These are phyloP conservation scores for Penicillium paxilli DNA, from an alignment of 495 filamentous ascomycete genomes.

Conservation along the genomic window DNA sequence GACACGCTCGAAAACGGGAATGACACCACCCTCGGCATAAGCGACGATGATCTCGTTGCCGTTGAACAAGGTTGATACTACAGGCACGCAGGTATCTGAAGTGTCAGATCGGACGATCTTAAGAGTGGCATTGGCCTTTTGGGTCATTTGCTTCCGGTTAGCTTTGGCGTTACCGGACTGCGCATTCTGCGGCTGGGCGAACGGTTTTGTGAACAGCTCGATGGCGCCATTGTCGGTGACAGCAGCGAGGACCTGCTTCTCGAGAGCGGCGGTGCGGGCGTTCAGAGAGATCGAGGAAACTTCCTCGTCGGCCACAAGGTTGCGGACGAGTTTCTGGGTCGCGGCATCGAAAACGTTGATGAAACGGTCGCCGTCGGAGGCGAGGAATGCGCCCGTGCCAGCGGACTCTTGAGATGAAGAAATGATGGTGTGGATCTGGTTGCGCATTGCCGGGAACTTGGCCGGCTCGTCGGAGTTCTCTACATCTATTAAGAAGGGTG, in stretches of 20 bases:
- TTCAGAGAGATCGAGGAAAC: slow-evolving; percentile 41
- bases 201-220: slow-evolving; percentile 58
- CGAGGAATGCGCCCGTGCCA: slow-evolving; percentile 38
- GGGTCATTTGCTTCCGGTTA: slow-evolving; percentile 49
- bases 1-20: slow-evolving; percentile 55
- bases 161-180: slow-evolving; percentile 42
- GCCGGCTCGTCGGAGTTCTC: slow-evolving; percentile 41
- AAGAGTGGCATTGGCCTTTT: slow-evolving; percentile 50
- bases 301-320: slow-evolving; percentile 54
- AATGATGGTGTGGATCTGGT: slow-evolving; percentile 52
- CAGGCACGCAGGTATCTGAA: slow-evolving; percentile 38
- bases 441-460: slow-evolving; percentile 54
- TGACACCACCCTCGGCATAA: slow-evolving; percentile 57
- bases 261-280: slow-evolving; percentile 16
- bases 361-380: slow-evolving; percentile 55
- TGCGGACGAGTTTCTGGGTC: slow-evolving; percentile 45
- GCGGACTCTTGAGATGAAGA: slow-evolving; percentile 37
- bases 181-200: slow-evolving; percentile 35
- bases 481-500: slow-evolving; percentile 50
- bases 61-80: slow-evolving; percentile 50
- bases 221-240: slow-evolving; percentile 56
- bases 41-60: slow-evolving; percentile 49
- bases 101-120: slow-evolving; percentile 51
- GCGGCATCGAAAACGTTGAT: slow-evolving; percentile 55
- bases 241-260: slow-evolving; percentile 48